These are phyloP conservation scores for Dictyostelium capitatum DNA, from an alignment of 78 protist genomes.

Conservation along the genomic window DNA sequence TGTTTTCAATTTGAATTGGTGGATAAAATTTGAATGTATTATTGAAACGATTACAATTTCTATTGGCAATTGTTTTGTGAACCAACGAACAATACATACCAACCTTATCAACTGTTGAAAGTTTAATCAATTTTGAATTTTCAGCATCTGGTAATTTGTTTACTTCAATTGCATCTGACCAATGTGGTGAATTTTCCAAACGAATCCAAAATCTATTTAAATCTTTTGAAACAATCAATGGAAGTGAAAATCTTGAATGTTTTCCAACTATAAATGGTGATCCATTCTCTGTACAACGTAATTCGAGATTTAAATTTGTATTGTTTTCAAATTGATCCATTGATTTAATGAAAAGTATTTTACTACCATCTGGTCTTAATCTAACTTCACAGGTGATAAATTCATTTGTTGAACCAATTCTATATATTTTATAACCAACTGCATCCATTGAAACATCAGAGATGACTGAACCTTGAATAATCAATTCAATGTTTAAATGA, in stretches of 20 bases:
- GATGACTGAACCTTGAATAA: not conserved
- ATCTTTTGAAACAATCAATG: constrained; percentile 1
- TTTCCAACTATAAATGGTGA: not conserved
- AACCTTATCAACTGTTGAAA: not conserved
- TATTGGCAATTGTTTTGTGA: not conserved
- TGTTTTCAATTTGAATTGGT: constrained; percentile 66
- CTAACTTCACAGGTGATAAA: constrained; percentile 30
- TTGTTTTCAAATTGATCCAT: constrained; percentile 67
- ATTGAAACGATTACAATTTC: not conserved
- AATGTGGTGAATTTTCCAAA: not conserved
- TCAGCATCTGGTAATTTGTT: not conserved
- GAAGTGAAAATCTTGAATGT: constrained; percentile 31
- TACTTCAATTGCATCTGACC: constrained; percentile 53
- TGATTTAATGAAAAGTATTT: constrained; percentile 24
- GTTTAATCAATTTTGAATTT: constrained; percentile 1
- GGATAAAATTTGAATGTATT: constrained; percentile 38
- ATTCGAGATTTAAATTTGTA: not conserved
- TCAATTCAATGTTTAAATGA: constrained; percentile 11
- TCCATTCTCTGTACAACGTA: constrained; percentile 39
- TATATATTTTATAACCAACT: constrained; percentile 48
- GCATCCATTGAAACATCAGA: constrained; percentile 32
- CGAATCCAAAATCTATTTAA: constrained; percentile 10
- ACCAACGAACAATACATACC: constrained; percentile 7
- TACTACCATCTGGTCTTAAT: constrained; percentile 59
- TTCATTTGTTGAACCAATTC: not conserved